Base-by-base conservation (phyloP, 192 early-diverging fungal species). In the Coemansia sp. region DNA sequence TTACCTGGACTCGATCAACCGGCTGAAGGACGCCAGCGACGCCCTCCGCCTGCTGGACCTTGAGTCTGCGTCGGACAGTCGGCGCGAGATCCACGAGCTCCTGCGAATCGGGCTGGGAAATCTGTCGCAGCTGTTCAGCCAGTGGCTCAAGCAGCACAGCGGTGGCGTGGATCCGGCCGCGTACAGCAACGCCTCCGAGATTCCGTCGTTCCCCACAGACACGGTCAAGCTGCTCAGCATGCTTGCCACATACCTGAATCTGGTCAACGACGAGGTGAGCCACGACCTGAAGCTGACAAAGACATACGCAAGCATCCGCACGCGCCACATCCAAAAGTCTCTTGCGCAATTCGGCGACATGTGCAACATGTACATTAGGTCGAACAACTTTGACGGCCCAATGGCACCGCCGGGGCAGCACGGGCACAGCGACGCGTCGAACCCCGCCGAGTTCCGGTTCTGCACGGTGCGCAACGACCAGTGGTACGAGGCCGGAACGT, bases 71-170 rank as follows among this genome's bases (percentile, higher is more conserved):
- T 64, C 66, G 34, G 69, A 75, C 59, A 83, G 75, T 70, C 63
- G 67, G 23, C 70, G 72, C 25, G 72, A 79, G 66, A 77, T 82
- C 42, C 64, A 67, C 62, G 74, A 79, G 73, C 73, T 83, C 35
- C 64, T 83, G 16, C 63, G 64, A 8, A 75, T 75, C 30, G 81
- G 81, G 1, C 70, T 83, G 28, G 72, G 77, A 34, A 78, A 83
- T 49, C 76, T 83, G n/a, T 79, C 76, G 39, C 72, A 83, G 66
- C 73, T 83, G 51, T 83, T 83, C 62, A 74, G 73, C 63, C 72
- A 83, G 62, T 83, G 81, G 81, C 76, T 83, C 58, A 78, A 79
- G 71, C 76, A 83, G 58, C 73, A 79, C 63, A 79, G 76, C 70
- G 73, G 72, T 37, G 76, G 76, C 33, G 68, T 83, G 25, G 81